phyloP scores from a whole-genome alignment of 148 eudicot species.

The Gaultheria prostrata region DNA sequence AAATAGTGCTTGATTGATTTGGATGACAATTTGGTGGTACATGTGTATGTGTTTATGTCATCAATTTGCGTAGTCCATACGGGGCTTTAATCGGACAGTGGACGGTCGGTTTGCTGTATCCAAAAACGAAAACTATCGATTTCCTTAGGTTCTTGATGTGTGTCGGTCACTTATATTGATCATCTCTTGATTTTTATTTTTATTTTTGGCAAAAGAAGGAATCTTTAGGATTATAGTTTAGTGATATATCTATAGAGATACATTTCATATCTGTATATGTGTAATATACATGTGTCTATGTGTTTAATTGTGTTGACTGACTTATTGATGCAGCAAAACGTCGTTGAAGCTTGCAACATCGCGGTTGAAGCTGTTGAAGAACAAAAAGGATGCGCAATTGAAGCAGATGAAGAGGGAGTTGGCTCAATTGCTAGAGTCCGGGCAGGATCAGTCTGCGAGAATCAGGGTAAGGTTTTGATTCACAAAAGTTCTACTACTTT shows the following conservation, averaged over 20 bases:
- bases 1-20: neutral
- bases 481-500: neutral
- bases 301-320: conserved; percentile 9
- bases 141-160: neutral
- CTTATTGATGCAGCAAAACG: conserved; percentile 66
- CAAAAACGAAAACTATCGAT: neutral
- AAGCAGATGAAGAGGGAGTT: conserved; percentile 72
- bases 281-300: neutral
- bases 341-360: conserved; percentile 80
- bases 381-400: conserved; percentile 75
- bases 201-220: neutral
- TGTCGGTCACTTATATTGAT: neutral
- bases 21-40: neutral
- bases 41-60: neutral
- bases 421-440: conserved; percentile 82
- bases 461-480: conserved; percentile 58
- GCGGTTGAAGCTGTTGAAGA: conserved; percentile 78
- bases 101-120: neutral
- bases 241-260: neutral
- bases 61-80: no score
- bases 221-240: neutral
- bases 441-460: conserved; percentile 79
- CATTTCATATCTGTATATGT: neutral
- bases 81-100: no score
- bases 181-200: neutral